These are phyloP conservation scores for Selaginella moellendorffii DNA, from an alignment of 75 land plant genomes.

Conservation along the genomic window DNA sequence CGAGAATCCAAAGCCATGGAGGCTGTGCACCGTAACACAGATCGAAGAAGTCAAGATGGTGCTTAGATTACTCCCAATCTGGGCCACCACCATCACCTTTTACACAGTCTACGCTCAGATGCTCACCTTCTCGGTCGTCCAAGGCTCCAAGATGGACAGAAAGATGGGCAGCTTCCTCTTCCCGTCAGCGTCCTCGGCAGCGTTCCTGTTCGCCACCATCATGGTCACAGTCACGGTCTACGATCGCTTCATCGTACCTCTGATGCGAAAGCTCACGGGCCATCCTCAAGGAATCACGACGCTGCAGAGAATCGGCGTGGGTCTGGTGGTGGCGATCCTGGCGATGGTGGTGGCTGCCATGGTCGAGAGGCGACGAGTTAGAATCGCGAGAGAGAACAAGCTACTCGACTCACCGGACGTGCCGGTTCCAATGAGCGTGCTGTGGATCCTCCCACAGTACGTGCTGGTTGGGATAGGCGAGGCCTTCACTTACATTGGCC, in stretches of 20 bases:
- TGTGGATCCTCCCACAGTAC: slow-evolving; percentile 38
- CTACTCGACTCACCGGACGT: slow-evolving; percentile 12
- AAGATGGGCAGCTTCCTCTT: slow-evolving; percentile 17
- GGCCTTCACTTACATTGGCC: slow-evolving; percentile 68
- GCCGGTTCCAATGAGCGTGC: slow-evolving; percentile 36
- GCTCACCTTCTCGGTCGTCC: slow-evolving; percentile 47
- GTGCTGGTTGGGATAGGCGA: slow-evolving; percentile 48
- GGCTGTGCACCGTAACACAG: slow-evolving; percentile 44
- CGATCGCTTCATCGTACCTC: slow-evolving; percentile 51
- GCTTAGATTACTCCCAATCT: slow-evolving; percentile 47
- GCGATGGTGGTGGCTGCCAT: slow-evolving; percentile 50
- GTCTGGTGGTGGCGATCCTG: slow-evolving; percentile 37
- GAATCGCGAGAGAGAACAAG: slow-evolving; percentile 17
- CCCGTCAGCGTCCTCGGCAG: slow-evolving; percentile 39
- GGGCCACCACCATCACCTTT: slow-evolving; percentile 39
- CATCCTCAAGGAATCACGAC: slow-evolving; percentile 60
- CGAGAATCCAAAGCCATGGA: slow-evolving; percentile 26
- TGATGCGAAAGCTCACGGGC: slow-evolving; percentile 34
- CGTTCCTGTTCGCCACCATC: slow-evolving; percentile 39
- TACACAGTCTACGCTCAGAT: slow-evolving; percentile 47
- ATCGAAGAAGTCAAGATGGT: slow-evolving; percentile 55
- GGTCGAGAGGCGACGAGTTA: slow-evolving; percentile 27
- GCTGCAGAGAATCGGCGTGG: slow-evolving; percentile 63
- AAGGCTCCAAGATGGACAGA: slow-evolving; percentile 50
- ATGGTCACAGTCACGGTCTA: slow-evolving; percentile 63